A percentile compares a stretch with the other conserved stretches of the same genome.
Conservation (phyloP, 805 yeast species). For the Metschnikowia dekortorum region DNA sequence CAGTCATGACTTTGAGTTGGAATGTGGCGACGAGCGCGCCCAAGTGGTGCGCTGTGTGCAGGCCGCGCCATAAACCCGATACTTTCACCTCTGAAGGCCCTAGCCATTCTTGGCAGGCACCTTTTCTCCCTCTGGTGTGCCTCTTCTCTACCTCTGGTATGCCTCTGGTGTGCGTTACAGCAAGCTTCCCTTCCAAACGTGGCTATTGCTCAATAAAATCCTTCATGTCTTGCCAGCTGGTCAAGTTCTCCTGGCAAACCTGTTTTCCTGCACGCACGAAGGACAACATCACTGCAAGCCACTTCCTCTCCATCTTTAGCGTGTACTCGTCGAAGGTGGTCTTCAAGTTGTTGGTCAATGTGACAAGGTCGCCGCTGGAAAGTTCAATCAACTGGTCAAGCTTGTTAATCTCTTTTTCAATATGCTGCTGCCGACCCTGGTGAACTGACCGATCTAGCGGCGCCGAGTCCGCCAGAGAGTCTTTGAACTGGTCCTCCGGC, state of each 20-base stretch:
- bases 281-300: conserved; percentile 35
- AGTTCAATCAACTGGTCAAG: conserved; percentile 46
- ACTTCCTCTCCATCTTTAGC: conserved; percentile 37
- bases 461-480: background rate
- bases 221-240: conserved; percentile 32
- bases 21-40: background rate
- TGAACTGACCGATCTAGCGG: conserved; percentile 14
- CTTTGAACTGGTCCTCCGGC: conserved; percentile 7
- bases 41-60: background rate
- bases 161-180: too few species aligned
- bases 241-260: conserved; percentile 17
- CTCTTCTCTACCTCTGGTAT: too few species aligned
- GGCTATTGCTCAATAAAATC: conserved; percentile 6
- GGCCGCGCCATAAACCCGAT: background rate
- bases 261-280: conserved; percentile 33
- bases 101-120: background rate
- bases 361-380: conserved; percentile 40
- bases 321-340: conserved; percentile 35
- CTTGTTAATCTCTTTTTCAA: conserved; percentile 40
- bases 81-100: too few species aligned
- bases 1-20: conserved; percentile 10
- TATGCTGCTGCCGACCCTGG: conserved; percentile 28
- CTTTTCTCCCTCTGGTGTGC: too few species aligned
- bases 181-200: too few species aligned
- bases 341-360: conserved; percentile 41